These are phyloP conservation scores for Leccinum subfulvum DNA, from an alignment of 1,284 basidiomycete species.

Conservation along the genomic window DNA sequence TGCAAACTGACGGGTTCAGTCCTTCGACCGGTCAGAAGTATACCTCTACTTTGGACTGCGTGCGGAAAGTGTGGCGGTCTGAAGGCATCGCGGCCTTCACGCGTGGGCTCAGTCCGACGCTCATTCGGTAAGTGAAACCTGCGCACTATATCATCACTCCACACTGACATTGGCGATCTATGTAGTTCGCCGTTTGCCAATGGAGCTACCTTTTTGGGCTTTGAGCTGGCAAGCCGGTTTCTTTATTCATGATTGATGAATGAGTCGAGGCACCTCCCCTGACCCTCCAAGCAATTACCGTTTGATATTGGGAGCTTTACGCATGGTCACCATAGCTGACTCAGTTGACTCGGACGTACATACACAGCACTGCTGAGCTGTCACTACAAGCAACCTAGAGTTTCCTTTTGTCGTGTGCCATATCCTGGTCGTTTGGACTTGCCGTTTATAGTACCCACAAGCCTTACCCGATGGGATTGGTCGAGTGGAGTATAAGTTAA, in stretches of 20 bases:
- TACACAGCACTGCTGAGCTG: conserved; percentile 4
- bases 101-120: conserved; percentile 85
- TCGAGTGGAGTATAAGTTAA: neutral
- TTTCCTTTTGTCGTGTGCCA: neutral
- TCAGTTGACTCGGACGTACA: neutral
- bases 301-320: neutral
- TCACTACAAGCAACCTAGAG: neutral
- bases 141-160: neutral
- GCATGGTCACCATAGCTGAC: conserved; percentile 5
- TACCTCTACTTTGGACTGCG: conserved; percentile 78
- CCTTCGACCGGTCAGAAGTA: conserved; percentile 77
- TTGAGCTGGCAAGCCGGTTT: conserved; percentile 80
- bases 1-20: conserved; percentile 91
- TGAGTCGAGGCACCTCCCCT: neutral
- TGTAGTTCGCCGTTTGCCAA: conserved; percentile 85
- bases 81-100: conserved; percentile 88
- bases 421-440: neutral
- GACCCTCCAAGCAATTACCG: conserved; percentile 1
- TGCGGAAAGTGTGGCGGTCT: conserved; percentile 74
- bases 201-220: conserved; percentile 90
- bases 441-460: neutral
- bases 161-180: neutral
- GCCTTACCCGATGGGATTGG: neutral
- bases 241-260: conserved; percentile 41
- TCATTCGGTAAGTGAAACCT: conserved; percentile 69